These are phyloP conservation scores for Mortierella antarctica DNA, from an alignment of 192 early-diverging fungal species.

Conservation along the genomic window DNA sequence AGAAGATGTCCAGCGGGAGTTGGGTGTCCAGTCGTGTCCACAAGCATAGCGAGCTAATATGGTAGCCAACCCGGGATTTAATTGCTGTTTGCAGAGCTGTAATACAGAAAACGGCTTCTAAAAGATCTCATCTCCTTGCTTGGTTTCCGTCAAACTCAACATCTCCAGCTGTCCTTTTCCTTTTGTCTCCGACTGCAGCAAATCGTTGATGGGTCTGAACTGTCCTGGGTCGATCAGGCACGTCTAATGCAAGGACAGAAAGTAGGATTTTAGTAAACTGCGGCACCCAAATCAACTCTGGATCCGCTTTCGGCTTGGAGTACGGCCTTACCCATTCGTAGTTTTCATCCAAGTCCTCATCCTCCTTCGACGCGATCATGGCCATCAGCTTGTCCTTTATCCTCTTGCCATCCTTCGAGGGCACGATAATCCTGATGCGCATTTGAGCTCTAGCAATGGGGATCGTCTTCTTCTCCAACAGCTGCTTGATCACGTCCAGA, in stretches of 20 bases:
- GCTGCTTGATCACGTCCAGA: slow-evolving; percentile 91
- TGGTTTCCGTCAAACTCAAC: slow-evolving; percentile 78
- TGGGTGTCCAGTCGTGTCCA: slow-evolving; percentile 69
- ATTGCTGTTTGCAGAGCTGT: neutral
- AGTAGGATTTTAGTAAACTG: slow-evolving; percentile 5
- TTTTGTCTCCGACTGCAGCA: slow-evolving; percentile 86
- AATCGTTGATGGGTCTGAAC: slow-evolving; percentile 84
- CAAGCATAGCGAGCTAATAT: slow-evolving; percentile 13
- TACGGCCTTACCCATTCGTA: slow-evolving; percentile 79
- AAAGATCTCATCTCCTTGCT: slow-evolving; percentile 74
- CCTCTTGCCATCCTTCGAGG: slow-evolving; percentile 90
- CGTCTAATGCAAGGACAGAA: slow-evolving; percentile 59
- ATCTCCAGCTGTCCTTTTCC: slow-evolving; percentile 92
- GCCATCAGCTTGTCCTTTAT: slow-evolving; percentile 78
- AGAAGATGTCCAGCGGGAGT: slow-evolving; percentile 76
- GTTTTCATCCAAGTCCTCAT: slow-evolving; percentile 83
- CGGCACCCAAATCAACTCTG: neutral
- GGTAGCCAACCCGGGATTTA: neutral
- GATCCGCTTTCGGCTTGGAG: neutral
- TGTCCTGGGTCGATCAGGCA: slow-evolving; percentile 93
- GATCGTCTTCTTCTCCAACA: slow-evolving; percentile 89
- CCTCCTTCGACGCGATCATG: slow-evolving; percentile 73
- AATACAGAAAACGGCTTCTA: slow-evolving; percentile 21
- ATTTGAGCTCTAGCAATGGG: slow-evolving; percentile 97
- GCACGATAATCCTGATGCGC: slow-evolving; percentile 83